These are phyloP conservation scores for Fusarium nematophilum DNA, from an alignment of 2,329 filamentous ascomycete species.

Conservation along the genomic window DNA sequence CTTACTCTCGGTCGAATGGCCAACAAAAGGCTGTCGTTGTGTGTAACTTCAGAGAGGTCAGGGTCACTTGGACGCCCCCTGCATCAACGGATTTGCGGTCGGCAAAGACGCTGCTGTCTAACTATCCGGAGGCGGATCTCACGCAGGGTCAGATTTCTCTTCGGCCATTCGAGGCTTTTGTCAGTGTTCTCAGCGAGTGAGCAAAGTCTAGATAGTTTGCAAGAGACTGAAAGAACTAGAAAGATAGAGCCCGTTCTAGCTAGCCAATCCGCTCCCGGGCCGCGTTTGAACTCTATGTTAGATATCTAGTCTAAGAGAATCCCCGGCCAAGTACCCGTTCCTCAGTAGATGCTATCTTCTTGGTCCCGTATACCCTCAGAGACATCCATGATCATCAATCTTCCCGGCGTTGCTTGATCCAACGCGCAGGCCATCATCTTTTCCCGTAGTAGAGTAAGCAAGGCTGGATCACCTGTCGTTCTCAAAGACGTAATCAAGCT, in stretches of 20 bases:
- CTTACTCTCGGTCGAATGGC: slow-evolving; percentile 16
- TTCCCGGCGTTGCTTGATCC: slow-evolving; percentile 5
- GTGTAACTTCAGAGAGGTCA: slow-evolving; percentile 24
- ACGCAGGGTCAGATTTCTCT: background rate
- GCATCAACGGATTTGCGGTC: background rate
- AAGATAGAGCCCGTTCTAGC: too few species aligned
- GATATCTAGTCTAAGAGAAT: too few species aligned
- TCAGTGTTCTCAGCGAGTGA: background rate
- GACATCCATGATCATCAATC: slow-evolving; percentile 13
- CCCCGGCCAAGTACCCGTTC: too few species aligned
- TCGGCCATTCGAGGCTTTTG: slow-evolving; percentile 29
- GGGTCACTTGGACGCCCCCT: slow-evolving; percentile 4
- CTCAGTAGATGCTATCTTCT: background rate
- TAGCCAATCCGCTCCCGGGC: too few species aligned
- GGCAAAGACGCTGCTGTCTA: slow-evolving; percentile 14
- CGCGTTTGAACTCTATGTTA: too few species aligned
- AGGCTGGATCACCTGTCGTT: slow-evolving; percentile 14
- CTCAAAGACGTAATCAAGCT: slow-evolving; percentile 17
- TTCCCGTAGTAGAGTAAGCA: slow-evolving; percentile 11
- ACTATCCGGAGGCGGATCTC: slow-evolving; percentile 10
- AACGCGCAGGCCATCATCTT: slow-evolving; percentile 25
- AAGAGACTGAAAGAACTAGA: too few species aligned
- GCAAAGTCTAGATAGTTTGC: too few species aligned
- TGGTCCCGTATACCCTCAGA: background rate
- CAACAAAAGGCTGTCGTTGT: slow-evolving; percentile 6